Base-by-base conservation (phyloP, 495 filamentous ascomycete species). In the Rhizodiscina lignyota region DNA sequence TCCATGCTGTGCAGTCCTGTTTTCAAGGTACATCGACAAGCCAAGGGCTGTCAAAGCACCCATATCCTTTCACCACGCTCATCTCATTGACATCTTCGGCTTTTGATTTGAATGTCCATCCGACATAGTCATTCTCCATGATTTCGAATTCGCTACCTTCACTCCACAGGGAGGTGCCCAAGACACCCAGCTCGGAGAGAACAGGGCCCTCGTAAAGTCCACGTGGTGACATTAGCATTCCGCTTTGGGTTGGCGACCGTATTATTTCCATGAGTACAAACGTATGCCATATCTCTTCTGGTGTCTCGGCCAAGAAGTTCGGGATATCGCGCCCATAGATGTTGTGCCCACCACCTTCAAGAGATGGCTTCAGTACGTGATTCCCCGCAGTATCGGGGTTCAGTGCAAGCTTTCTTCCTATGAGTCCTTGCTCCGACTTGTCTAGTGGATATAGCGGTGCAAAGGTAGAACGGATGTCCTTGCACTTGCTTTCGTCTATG, bases 91-190 rank as follows among this genome's bases (percentile, higher is more conserved):
- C 45, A 32, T 41, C 36, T 5, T 26, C 39, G 10, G 35, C 41
- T 39, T 51, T 51, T 17, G 51, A 47, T 31, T 55, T 45, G 38
- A 43, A 41, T 32, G 47, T 49, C 37, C 43, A 41, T 4, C 49
- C 53, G 0, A 22, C 38, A 21, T 41, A 27, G 32, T 40, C 33
- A 24, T 51, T 51, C 23, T 34, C 18, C 22, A 42, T n/a, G 2
- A 48, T 44, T 37, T 48, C 35, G 3, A 30, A 15, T 31, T 36
- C 30, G 24, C 36, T 32, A 12, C 15, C 16, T 16, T 35, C 18
- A 34, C 37, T 32, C 44, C 50, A 48, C 29, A 48, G 22, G 18
- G 27, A 44, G n/a, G 37, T 35, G 2, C 44, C 48, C 8, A 51
- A 35, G 2, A 48, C 24, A 11, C 48, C 48, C n/a, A 51, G 35